Conservation (phyloP, 2,329 filamentous ascomycete species). For the Escovopsis sp. region DNA sequence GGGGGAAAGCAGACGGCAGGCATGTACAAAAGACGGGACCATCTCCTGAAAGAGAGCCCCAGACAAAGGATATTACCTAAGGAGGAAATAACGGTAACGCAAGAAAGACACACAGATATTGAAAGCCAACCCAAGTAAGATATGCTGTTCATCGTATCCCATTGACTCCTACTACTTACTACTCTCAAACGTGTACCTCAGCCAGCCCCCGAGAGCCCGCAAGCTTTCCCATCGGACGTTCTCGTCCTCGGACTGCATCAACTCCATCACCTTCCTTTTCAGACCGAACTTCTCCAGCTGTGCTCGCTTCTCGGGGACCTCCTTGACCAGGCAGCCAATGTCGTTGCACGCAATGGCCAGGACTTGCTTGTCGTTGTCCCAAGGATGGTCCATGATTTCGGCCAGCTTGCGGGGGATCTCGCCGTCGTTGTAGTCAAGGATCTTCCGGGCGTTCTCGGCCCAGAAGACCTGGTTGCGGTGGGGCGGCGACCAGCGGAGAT, state of each 20-base stretch:
- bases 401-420: constrained; percentile 65
- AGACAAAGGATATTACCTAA: no score
- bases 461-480: constrained; percentile 80
- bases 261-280: constrained; percentile 79
- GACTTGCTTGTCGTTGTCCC: constrained; percentile 71
- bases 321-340: constrained; percentile 73
- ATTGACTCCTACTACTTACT: constrained; percentile 7
- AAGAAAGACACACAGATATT: no score
- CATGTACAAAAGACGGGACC: no score
- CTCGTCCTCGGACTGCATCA: constrained; percentile 84
- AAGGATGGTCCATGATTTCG: constrained; percentile 64
- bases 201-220: constrained; percentile 56
- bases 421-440: constrained; percentile 70
- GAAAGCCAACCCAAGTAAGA: no score
- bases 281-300: constrained; percentile 71
- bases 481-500: constrained; percentile 83
- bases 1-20: no score
- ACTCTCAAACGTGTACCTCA: constrained; percentile 47
- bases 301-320: constrained; percentile 69
- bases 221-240: constrained; percentile 85
- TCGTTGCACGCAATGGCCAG: constrained; percentile 89
- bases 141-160: background rate
- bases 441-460: constrained; percentile 78
- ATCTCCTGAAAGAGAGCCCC: no score
- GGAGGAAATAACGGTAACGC: no score